Base-by-base conservation (phyloP, 495 filamentous ascomycete genomes). In the Hypoxylon subgilvum region DNA sequence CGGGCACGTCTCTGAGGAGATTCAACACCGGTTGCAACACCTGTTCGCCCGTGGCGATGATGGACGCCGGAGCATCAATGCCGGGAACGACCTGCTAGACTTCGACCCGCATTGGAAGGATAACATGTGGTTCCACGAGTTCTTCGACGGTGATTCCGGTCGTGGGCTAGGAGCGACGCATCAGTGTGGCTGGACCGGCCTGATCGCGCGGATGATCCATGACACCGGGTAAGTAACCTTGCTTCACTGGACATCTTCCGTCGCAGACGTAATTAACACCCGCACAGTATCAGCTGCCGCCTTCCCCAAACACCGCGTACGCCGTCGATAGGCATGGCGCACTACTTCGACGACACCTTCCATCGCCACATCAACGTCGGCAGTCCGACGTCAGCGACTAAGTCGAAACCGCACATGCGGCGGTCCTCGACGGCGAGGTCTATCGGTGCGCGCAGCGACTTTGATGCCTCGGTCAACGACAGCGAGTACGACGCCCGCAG, bases 121-220 rank as follows among this genome's bases (percentile, higher is more conserved):
- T 68, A 84, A 96, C 64, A 74, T 97, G 54, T 96, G 90, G 88
- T 97, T 95, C 80, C 87, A 96, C 66, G 93, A 97, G 71, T 97
- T 95, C 77, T 97, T 97, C 65, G 92, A 97, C 63, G 93, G 90
- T 21, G 94, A 97, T 67, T 86, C 78, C 19, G 93, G 94, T 12
- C 86, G 91, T 44, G 93, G 94, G 4, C 78, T 97, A 6, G 93
- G 93, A 46, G 90, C 93, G 17, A 94, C 89, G 39, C 94, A 97
- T 72, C 93, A 97, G 70, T 96, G 91, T 56, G 93, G 93, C 4
- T 97, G 94, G 94, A 96, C 93, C n/a, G 94, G 93, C 0, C 68
- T 97, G 40, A 90, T 97, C 65, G 93, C 93, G 6, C 92, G 95
- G 68, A 85, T 97, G 84, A 97, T 97, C 45, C 93, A 97, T 56